phyloP scores from a whole-genome alignment of 169 alveolate genomes.

The Eimeria praecox region DNA sequence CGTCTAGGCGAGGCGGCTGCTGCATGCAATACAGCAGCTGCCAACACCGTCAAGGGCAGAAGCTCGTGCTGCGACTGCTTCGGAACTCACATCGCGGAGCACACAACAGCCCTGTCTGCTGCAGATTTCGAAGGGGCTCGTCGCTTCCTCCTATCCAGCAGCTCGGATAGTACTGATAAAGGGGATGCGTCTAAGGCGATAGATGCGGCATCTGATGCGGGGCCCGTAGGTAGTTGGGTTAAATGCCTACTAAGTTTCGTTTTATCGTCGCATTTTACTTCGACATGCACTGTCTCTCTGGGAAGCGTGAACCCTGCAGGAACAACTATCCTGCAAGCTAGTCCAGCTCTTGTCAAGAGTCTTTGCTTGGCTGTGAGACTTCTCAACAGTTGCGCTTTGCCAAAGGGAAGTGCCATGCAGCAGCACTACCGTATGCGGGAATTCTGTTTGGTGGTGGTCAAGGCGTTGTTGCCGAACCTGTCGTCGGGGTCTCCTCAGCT shows the following conservation, averaged over 20 bases:
- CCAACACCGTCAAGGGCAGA: neutral
- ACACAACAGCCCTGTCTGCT: neutral
- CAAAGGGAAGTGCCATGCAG: neutral
- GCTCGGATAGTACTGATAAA: neutral
- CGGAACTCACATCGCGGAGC: neutral
- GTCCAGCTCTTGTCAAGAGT: slow-evolving; percentile 56
- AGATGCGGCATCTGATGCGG: neutral
- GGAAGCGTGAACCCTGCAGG: neutral
- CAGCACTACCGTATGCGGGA: neutral
- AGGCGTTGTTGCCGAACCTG: slow-evolving; percentile 48
- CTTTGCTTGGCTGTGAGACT: slow-evolving; percentile 22
- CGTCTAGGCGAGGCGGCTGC: slow-evolving; percentile 58
- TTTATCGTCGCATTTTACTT: slow-evolving; percentile 2
- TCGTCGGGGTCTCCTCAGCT: slow-evolving; percentile 60
- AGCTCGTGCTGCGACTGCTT: slow-evolving; percentile 25
- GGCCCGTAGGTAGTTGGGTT: slow-evolving; percentile 49
- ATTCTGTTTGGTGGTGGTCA: slow-evolving; percentile 34
- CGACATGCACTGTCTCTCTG: neutral
- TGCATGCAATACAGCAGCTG: neutral
- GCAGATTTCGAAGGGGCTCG: slow-evolving; percentile 57
- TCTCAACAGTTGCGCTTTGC: neutral
- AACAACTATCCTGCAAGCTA: neutral
- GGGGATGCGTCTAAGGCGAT: neutral
- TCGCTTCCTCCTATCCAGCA: neutral
- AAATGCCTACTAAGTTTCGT: slow-evolving; percentile 3